phyloP scores from a whole-genome alignment of 2,329 filamentous ascomycete genomes.

The Anthostomella pinea region DNA sequence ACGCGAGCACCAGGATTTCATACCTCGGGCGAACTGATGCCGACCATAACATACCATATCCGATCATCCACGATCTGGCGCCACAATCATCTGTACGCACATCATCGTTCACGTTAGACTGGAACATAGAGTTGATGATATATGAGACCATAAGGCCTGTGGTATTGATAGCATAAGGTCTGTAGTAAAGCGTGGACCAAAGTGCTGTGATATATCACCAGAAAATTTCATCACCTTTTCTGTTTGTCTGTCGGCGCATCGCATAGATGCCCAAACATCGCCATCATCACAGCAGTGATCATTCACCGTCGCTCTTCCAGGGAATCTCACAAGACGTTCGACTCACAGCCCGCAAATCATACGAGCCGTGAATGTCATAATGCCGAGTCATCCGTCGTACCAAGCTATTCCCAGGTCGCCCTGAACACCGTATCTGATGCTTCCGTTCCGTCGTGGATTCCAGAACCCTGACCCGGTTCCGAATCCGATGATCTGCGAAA shows the following conservation, averaged over 20 bases:
- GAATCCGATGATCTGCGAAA: slow-evolving; percentile 16
- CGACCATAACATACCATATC: too few relatives aligned
- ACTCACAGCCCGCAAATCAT: slow-evolving; percentile 13
- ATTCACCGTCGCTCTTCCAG: slow-evolving; percentile 1
- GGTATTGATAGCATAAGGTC: slow-evolving; percentile 24
- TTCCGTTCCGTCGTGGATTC: slow-evolving; percentile 20
- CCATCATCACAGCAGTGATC: neutral
- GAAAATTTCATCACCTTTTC: slow-evolving; percentile 18
- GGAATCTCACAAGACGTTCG: slow-evolving; percentile 5
- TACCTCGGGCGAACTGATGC: too few relatives aligned
- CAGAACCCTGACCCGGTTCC: slow-evolving; percentile 17
- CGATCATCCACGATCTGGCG: too few relatives aligned
- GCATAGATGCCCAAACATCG: slow-evolving; percentile 8
- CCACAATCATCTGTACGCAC: too few relatives aligned
- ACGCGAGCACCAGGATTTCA: too few relatives aligned
- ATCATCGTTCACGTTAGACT: neutral
- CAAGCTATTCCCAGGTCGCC: slow-evolving; percentile 12
- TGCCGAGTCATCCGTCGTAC: slow-evolving; percentile 13
- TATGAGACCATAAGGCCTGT: slow-evolving; percentile 25
- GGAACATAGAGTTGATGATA: slow-evolving; percentile 21
- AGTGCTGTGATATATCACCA: slow-evolving; percentile 27
- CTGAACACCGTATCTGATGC: slow-evolving; percentile 22
- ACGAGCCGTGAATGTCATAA: slow-evolving; percentile 11
- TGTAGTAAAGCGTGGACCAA: slow-evolving; percentile 13
- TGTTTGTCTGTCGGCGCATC: slow-evolving; percentile 3